phyloP scores from a whole-genome alignment of 1,284 basidiomycete species.

The Sporisorium graminicola region DNA sequence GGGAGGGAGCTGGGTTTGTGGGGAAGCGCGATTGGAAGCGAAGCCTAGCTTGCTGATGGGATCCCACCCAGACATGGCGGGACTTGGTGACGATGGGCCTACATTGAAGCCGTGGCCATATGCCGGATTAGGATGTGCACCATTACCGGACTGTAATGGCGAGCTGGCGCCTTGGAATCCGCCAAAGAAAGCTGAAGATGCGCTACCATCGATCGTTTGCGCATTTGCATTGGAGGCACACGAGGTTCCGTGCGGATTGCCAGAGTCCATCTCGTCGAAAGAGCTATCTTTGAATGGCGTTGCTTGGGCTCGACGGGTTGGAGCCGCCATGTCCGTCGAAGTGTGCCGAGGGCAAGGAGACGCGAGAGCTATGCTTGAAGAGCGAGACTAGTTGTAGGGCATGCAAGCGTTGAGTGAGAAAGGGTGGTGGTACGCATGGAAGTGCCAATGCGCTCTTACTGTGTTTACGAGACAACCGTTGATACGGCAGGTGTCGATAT shows the following conservation, averaged over 20 bases:
- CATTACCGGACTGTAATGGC: neutral
- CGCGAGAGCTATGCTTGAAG: neutral
- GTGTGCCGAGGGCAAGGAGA: neutral
- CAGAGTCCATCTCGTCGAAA: constrained; percentile 3
- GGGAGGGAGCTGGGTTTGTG: neutral
- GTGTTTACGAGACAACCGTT: too few relatives aligned
- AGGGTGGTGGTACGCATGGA: too few relatives aligned
- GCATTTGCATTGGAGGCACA: neutral
- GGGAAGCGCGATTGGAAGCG: constrained; percentile 13
- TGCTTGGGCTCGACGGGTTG: neutral
- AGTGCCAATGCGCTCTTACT: too few relatives aligned
- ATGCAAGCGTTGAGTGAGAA: neutral
- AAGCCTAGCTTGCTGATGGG: constrained; percentile 38
- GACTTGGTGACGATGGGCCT: neutral
- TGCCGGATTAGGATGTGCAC: neutral
- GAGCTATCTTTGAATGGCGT: neutral
- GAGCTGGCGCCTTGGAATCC: constrained; percentile 6
- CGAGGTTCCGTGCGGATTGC: neutral
- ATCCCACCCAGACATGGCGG: constrained; percentile 23
- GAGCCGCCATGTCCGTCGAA: constrained; percentile 5
- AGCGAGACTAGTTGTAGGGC: neutral
- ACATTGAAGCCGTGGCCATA: neutral
- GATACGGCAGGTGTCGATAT: too few relatives aligned
- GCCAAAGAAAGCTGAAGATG: constrained; percentile 12
- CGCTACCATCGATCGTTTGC: constrained; percentile 26